Conservation (phyloP, 257 asterid genomes). For the Jacaranda mimosifolia region DNA sequence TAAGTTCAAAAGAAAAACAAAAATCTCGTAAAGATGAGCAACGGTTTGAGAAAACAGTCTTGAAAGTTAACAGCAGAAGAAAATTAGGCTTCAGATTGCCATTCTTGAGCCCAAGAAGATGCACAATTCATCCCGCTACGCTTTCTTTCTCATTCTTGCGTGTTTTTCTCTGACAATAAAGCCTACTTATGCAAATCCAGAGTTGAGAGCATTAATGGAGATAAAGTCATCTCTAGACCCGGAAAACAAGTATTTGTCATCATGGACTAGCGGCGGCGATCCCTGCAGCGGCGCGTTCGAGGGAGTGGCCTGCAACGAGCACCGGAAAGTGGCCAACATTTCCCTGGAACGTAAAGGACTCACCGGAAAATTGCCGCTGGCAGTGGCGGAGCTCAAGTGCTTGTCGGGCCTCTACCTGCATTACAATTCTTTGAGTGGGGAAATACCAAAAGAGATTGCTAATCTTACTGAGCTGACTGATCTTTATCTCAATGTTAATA, state of each 20-base stretch:
- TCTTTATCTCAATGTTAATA: constrained; percentile 81
- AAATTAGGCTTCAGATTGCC: background rate
- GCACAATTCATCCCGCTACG: constrained; percentile 38
- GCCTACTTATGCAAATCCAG: constrained; percentile 62
- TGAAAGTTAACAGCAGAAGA: constrained; percentile 5
- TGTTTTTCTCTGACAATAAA: constrained; percentile 35
- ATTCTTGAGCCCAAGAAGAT: constrained; percentile 33
- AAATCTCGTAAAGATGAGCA: too few relatives aligned
- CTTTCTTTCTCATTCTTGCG: constrained; percentile 39
- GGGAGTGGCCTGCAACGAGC: constrained; percentile 89
- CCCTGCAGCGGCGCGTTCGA: constrained; percentile 80
- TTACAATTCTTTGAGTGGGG: constrained; percentile 80
- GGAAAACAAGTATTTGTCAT: constrained; percentile 54
- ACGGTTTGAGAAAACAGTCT: background rate
- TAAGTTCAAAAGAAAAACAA: background rate
- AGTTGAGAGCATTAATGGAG: constrained; percentile 82
- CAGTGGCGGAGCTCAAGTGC: constrained; percentile 82
- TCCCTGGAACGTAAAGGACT: constrained; percentile 72
- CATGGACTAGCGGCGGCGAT: constrained; percentile 79
- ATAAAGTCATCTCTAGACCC: constrained; percentile 86
- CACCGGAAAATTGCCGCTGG: constrained; percentile 80
- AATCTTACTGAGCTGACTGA: constrained; percentile 79
- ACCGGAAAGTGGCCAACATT: constrained; percentile 80
- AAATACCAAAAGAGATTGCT: constrained; percentile 81
- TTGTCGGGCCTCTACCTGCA: constrained; percentile 86